phyloP scores from a whole-genome alignment of 176 grass and related monocot genomes.

The Zoysia japonica region DNA sequence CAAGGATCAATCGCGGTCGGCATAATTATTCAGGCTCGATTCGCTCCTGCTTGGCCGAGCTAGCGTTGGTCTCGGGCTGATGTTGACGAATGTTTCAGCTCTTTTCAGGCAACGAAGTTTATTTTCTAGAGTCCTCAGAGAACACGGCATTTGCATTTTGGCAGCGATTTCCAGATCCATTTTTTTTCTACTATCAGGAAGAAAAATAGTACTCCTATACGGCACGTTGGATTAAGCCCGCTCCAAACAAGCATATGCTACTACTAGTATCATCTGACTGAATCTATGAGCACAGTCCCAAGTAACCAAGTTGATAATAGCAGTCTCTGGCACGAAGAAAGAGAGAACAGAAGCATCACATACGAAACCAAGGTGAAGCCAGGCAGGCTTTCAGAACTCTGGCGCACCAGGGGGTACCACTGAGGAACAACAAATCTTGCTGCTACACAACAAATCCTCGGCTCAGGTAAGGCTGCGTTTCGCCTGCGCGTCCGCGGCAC shows the following conservation, averaged over 20 bases:
- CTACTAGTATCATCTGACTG: background rate
- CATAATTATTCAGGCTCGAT: background rate
- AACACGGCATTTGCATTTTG: background rate
- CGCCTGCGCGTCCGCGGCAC: background rate
- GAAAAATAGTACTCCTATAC: too few relatives aligned
- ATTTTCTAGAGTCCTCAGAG: background rate
- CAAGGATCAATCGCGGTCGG: slow-evolving; percentile 13
- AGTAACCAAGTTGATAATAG: background rate
- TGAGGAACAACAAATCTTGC: slow-evolving; percentile 31
- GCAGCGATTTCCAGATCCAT: background rate
- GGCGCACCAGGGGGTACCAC: slow-evolving; percentile 2
- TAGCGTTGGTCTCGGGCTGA: background rate
- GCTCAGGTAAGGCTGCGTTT: background rate
- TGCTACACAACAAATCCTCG: slow-evolving; percentile 6
- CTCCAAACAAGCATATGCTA: background rate
- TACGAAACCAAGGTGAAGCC: slow-evolving; percentile 13
- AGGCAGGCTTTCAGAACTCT: slow-evolving; percentile 24
- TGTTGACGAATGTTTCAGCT: background rate
- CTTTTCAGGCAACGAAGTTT: background rate
- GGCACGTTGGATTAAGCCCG: background rate
- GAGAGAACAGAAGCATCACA: background rate
- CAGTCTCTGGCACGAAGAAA: background rate
- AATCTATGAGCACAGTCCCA: slow-evolving; percentile 10
- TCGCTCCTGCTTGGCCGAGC: background rate
- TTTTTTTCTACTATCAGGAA: too few relatives aligned